These are phyloP conservation scores for Vanilla planifolia DNA, from an alignment of 106 monocot species.

Conservation along the genomic window DNA sequence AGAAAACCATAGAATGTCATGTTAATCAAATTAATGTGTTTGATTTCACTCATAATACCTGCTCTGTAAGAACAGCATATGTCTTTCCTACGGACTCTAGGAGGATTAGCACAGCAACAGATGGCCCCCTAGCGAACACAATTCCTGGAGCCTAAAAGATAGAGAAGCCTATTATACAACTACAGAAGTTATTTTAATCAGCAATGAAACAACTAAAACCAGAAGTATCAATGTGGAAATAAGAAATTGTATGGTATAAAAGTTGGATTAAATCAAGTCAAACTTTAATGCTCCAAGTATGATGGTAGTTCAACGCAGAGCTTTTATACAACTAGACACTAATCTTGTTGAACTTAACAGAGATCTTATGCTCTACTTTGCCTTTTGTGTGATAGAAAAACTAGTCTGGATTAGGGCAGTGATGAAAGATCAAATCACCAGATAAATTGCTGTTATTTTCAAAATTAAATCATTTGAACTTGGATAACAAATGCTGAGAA, in stretches of 20 bases:
- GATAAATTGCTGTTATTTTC: too few relatives aligned
- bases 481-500: too few relatives aligned
- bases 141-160: conserved; percentile 89
- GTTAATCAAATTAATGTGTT: not conserved
- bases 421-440: too few relatives aligned
- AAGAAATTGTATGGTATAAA: not conserved
- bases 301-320: not conserved
- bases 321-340: not conserved
- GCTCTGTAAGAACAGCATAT: conserved; percentile 89
- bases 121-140: conserved; percentile 88
- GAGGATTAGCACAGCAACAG: conserved; percentile 88
- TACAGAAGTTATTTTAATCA: not conserved
- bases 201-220: not conserved
- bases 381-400: too few relatives aligned
- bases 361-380: too few relatives aligned
- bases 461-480: too few relatives aligned
- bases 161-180: not conserved
- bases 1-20: not conserved
- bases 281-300: not conserved
- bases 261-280: not conserved
- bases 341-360: too few relatives aligned
- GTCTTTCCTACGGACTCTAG: conserved; percentile 55
- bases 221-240: not conserved
- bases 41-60: conserved; percentile 33
- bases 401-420: too few relatives aligned